Conservation (phyloP, 169 alveolate genomes). For the Cryptosporidium meleagridis region DNA sequence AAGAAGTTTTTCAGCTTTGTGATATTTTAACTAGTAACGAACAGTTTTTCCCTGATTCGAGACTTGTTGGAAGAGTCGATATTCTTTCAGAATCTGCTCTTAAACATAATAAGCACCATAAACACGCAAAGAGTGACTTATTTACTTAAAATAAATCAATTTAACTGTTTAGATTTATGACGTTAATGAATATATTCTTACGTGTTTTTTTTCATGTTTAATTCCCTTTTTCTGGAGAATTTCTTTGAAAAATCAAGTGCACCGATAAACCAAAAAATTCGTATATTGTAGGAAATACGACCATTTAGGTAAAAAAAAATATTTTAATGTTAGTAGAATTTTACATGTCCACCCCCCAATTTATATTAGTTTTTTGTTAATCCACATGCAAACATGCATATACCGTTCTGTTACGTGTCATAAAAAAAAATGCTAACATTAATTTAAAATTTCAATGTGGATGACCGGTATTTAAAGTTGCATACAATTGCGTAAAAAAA, state of each 20-base stretch:
- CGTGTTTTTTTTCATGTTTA: background rate
- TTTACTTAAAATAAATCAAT: constrained; percentile 2
- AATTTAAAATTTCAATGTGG: background rate
- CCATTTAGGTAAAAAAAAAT: background rate
- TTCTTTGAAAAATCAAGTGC: background rate
- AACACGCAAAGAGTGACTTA: constrained; percentile 50
- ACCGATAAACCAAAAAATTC: background rate
- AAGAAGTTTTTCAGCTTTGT: constrained; percentile 71
- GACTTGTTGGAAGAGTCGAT: constrained; percentile 70
- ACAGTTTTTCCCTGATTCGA: constrained; percentile 65
- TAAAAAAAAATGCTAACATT: background rate
- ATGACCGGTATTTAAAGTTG: background rate
- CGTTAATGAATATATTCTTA: background rate
- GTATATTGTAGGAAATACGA: background rate
- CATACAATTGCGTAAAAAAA: background rate
- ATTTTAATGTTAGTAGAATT: background rate
- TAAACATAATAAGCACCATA: constrained; percentile 59
- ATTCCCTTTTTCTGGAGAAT: background rate
- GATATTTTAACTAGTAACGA: constrained; percentile 55
- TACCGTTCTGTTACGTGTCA: background rate
- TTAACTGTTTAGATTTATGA: background rate
- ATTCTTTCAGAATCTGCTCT: constrained; percentile 69
- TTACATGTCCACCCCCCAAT: background rate
- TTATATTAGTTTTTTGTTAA: background rate
- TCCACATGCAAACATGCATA: background rate